Evolutionary conservation across 192 early-diverging fungal genomes (phyloP).

Genomic region (Radiomyces spectabilis): DNA sequence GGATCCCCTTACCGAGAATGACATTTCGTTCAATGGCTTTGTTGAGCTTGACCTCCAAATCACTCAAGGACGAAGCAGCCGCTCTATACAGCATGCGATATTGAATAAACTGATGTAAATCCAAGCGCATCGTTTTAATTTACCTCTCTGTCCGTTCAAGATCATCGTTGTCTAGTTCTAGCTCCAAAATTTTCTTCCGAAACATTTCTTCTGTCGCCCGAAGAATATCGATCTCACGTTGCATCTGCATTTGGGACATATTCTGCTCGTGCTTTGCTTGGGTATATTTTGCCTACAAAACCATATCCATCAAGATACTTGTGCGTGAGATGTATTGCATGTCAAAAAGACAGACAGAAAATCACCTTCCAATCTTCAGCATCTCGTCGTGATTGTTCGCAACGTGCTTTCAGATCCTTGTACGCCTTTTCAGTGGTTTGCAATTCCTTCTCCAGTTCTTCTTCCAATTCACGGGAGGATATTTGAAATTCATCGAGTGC

Average conservation of each 20-base stretch:
- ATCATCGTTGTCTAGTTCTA: conserved; percentile 76
- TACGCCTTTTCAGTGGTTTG: conserved; percentile 58
- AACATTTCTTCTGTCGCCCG: conserved; percentile 62
- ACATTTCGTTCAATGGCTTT: conserved; percentile 62
- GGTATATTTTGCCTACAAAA: conserved; percentile 50
- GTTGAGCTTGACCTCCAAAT: conserved; percentile 65
- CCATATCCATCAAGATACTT: too few relatives aligned
- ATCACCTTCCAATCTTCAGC: conserved; percentile 63
- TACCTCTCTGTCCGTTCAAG: conserved; percentile 62
- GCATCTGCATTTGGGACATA: conserved; percentile 55
- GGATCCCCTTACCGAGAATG: conserved; percentile 32
- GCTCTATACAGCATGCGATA: conserved; percentile 42
- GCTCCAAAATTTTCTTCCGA: conserved; percentile 60
- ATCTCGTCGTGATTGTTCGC: conserved; percentile 58
- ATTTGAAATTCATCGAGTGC: conserved; percentile 58
- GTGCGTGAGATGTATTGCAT: too few relatives aligned
- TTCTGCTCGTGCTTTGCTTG: conserved; percentile 59
- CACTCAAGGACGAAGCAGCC: conserved; percentile 56
- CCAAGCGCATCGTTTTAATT: neutral
- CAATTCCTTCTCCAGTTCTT: conserved; percentile 66
- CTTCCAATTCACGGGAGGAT: conserved; percentile 62
- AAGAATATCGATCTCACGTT: conserved; percentile 67
- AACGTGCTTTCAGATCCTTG: conserved; percentile 53
- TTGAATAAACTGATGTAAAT: neutral
- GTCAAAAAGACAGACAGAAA: neutral